Base-by-base conservation (phyloP, 495 filamentous ascomycete genomes). In the Aspergillus wentii region DNA sequence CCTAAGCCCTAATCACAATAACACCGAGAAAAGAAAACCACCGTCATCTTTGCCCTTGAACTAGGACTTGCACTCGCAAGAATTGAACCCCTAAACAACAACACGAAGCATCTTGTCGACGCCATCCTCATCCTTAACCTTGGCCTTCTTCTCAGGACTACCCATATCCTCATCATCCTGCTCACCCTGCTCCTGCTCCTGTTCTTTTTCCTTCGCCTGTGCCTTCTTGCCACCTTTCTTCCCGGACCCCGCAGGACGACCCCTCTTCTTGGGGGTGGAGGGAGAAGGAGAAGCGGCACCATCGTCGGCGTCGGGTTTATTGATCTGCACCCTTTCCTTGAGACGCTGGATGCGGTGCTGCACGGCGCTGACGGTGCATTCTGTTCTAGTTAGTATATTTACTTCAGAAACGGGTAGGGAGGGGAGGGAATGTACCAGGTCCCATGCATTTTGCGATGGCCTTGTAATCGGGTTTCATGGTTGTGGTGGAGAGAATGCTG, bases 371-470 rank as follows among this genome's bases (percentile, higher is more conserved):
- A 32, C 28, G 30, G 52, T 59, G 38, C 60, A 62, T 0, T 48
- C 53, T 62, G 36, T 6, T 17, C 29, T 33, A 19, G 15, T 28
- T 22, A 17, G 28, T 25, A 20, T 13, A 23, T 27, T 17, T 20
- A n/a, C n/a, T n/a, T n/a, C n/a, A n/a, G n/a, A n/a, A n/a, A n/a
- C n/a, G 9, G 15, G 20, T 18, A 13, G 15, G n/a, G 8, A 11
- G 17, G 17, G 20, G 28, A 18, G 23, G 2, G 30, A 22, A 35
- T 30, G 10, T 52, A 60, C 59, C 51, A 6, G 40, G 21, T 1
- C 59, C 56, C 51, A 60, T 58, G 30, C 31, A 50, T n/a, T 46
- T 19, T 1, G 59, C 57, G 5, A 63, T 23, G 0, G 46, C 47
- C 1, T 31, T 9, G 26, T 35, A 35, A 32, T 64, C 49, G 8